phyloP scores from a whole-genome alignment of 2,329 filamentous ascomycete genomes.

The Xylaria sp. region DNA sequence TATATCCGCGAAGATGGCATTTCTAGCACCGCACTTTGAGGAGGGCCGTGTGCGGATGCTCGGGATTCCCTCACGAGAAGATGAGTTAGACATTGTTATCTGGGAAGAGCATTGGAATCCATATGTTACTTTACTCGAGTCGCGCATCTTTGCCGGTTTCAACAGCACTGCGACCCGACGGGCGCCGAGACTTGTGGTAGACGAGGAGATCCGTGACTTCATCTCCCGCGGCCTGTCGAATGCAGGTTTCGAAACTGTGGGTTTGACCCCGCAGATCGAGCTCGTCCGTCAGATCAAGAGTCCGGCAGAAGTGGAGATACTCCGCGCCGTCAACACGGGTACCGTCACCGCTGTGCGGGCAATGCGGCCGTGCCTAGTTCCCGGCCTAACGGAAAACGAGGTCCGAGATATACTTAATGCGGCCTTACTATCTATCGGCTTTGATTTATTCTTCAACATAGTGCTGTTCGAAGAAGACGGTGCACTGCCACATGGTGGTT shows the following conservation, averaged over 20 bases:
- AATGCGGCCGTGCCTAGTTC: slow-evolving; percentile 65
- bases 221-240: slow-evolving; percentile 66
- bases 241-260: slow-evolving; percentile 66
- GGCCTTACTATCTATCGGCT: slow-evolving; percentile 63
- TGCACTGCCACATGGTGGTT: slow-evolving; percentile 64
- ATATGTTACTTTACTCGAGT: slow-evolving; percentile 64
- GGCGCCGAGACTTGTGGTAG: slow-evolving; percentile 65
- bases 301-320: slow-evolving; percentile 64
- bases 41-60: slow-evolving; percentile 68
- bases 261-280: slow-evolving; percentile 65
- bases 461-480: slow-evolving; percentile 70
- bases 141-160: slow-evolving; percentile 52
- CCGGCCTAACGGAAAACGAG: slow-evolving; percentile 67
- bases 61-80: slow-evolving; percentile 64
- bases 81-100: slow-evolving; percentile 63
- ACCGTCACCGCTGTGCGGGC: slow-evolving; percentile 70
- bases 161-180: slow-evolving; percentile 23
- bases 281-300: slow-evolving; percentile 69
- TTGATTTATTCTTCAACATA: slow-evolving; percentile 71
- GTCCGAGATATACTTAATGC: slow-evolving; percentile 66
- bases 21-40: slow-evolving; percentile 70
- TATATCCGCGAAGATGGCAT: slow-evolving; percentile 65
- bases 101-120: slow-evolving; percentile 76
- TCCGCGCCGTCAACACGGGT: slow-evolving; percentile 71
- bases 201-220: slow-evolving; percentile 73